A percentile compares a stretch with the other conserved stretches of the same genome.
Evolutionary conservation across 2,329 filamentous ascomycete genomes (phyloP).

Genomic region (Aspergillus pseudonomiae): DNA sequence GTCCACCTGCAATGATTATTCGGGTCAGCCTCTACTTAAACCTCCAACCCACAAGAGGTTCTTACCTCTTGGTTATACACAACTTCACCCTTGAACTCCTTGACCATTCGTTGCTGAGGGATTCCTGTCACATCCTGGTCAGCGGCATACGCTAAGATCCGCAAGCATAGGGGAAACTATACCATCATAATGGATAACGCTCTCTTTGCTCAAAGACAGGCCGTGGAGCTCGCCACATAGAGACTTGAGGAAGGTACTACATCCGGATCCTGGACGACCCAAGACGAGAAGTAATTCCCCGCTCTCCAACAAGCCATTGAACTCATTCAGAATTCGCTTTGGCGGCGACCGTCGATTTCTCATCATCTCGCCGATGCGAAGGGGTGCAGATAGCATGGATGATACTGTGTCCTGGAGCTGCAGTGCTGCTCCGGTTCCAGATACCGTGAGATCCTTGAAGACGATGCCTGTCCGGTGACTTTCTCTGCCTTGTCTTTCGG

Average conservation of each 20-base stretch:
- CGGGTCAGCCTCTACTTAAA: background rate
- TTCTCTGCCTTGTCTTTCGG: background rate
- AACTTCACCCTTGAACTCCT: conserved; percentile 43
- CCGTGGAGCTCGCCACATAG: background rate
- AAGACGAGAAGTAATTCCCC: background rate
- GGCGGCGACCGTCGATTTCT: conserved; percentile 1
- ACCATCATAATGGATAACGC: conserved; percentile 4
- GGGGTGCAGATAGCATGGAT: background rate
- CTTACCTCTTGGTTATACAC: conserved; percentile 51
- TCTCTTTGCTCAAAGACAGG: background rate
- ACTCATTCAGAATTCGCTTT: conserved; percentile 11
- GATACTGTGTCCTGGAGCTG: conserved; percentile 9
- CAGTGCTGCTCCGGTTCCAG: conserved; percentile 10
- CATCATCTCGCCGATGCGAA: conserved; percentile 5
- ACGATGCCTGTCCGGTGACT: conserved; percentile 5
- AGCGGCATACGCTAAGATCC: background rate
- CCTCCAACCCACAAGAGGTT: no score
- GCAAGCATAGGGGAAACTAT: background rate
- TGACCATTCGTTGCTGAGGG: conserved; percentile 32
- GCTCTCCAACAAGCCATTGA: conserved; percentile 4
- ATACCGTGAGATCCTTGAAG: conserved; percentile 9
- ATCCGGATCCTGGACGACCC: background rate
- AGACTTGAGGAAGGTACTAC: conserved; percentile 4
- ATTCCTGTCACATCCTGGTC: conserved; percentile 42
- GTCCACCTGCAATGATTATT: conserved; percentile 64